A percentile compares a stretch with the other conserved stretches of the same genome.
These are phyloP conservation scores for Pyracantha coccinea DNA, from an alignment of 331 rosid genomes.

Conservation along the genomic window DNA sequence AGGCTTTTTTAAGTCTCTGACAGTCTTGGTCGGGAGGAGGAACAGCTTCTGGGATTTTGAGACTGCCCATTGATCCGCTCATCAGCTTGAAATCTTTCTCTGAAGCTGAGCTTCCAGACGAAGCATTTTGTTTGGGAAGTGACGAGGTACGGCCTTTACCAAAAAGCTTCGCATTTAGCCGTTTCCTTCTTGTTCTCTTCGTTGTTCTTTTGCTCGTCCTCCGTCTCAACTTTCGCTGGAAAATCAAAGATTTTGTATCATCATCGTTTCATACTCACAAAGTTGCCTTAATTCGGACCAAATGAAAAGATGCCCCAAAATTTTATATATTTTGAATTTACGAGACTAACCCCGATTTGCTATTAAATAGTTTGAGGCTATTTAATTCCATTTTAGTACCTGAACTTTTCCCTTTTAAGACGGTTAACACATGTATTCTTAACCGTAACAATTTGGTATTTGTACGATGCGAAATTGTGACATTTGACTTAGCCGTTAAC, in stretches of 20 bases:
- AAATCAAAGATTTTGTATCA: background rate
- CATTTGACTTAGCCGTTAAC: background rate
- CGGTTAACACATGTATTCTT: background rate
- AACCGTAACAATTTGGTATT: background rate
- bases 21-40: conserved; percentile 72
- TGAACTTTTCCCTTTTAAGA: background rate
- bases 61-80: conserved; percentile 38
- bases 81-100: background rate
- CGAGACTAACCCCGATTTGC: background rate
- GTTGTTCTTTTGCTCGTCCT: conserved; percentile 24
- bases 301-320: background rate
- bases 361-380: background rate
- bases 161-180: background rate
- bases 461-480: background rate
- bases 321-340: background rate
- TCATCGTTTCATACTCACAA: background rate
- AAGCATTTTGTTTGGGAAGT: background rate
- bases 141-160: background rate
- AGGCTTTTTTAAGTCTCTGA: conserved; percentile 56
- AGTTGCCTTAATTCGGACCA: background rate
- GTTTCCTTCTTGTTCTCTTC: background rate
- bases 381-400: background rate
- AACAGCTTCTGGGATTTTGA: conserved; percentile 62
- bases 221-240: conserved; percentile 11
- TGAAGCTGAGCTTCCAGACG: background rate